Evolutionary conservation across 2,329 filamentous ascomycete species (phyloP), one percentile per base, ranked within the genome.

Genomic region (Dothistroma septosporum): DNA sequence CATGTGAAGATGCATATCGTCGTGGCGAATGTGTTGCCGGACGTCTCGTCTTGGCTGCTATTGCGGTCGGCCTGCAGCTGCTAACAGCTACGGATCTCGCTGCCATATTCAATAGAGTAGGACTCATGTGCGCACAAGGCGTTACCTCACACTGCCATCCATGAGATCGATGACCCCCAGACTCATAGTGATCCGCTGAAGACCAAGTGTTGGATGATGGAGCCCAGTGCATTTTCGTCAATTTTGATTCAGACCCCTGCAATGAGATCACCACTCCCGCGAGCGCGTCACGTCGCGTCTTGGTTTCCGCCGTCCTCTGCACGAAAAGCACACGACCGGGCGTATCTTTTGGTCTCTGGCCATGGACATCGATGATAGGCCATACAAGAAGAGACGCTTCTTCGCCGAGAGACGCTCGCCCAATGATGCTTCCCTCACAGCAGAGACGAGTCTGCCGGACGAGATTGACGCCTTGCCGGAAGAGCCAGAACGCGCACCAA

Each of bases 381-480:
- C 85, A 4, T 73, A 75, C 24, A 88, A 88, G 74, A 86, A 85
- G 74, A 79, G 83, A 62, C 82, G 85, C 31, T 87, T 87, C 74
- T 87, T 88, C 66, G 77, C 80, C 16, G 83, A 86, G 49, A 79
- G 82, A 31, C 74, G 76, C 7, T 74, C 76, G 11, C 58, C 69
- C 10, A 53, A 66, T 48, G 65, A 72, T 46, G 55, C 62, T 32
- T 67, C 71, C 11, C 66, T 73, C 32, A 64, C 68, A 14, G 59
- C 70, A 24, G 69, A 73, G 50, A 65, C 73, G 2, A 72, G 73
- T 21, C 68, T 70, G 19, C 70, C 70, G n/a, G 70, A 76, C 53
- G 68, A 74, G 41, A 50, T 67, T 21, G 63, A 71, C 54, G 68
- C 73, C 58, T 69, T 74, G 58, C 72, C 70, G 59, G 66, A 69